phyloP scores from a whole-genome alignment of 352 stramenopile genomes.

The Phytophthora quininea region DNA sequence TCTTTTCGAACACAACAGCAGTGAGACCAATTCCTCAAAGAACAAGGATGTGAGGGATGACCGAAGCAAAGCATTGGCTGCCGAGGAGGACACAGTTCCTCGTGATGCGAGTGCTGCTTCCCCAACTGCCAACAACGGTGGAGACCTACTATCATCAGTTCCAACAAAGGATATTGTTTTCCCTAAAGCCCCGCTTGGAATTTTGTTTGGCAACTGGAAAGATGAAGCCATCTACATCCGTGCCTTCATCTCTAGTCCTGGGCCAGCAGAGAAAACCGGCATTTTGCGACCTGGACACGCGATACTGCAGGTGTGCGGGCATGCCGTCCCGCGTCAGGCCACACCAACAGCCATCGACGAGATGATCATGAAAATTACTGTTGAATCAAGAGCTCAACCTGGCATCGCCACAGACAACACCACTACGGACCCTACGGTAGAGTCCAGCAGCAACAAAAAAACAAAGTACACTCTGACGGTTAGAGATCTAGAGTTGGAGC shows the following conservation, averaged over 20 bases:
- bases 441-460: conserved; percentile 29
- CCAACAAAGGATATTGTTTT: conserved; percentile 67
- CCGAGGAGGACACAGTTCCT: conserved; percentile 27
- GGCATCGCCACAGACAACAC: conserved; percentile 9
- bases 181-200: conserved; percentile 66
- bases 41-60: neutral
- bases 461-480: conserved; percentile 68
- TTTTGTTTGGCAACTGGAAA: conserved; percentile 85
- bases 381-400: conserved; percentile 19
- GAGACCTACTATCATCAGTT: conserved; percentile 24
- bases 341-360: conserved; percentile 65
- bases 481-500: conserved; percentile 81
- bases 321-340: conserved; percentile 60
- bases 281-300: conserved; percentile 67
- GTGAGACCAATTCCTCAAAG: conserved; percentile 1
- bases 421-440: conserved; percentile 6
- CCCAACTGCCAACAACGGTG: conserved; percentile 2
- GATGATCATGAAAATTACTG: conserved; percentile 65
- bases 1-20: conserved; percentile 12
- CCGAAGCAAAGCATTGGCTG: conserved; percentile 6
- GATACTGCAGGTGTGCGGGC: conserved; percentile 78
- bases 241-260: conserved; percentile 80
- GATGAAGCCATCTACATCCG: conserved; percentile 81
- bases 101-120: neutral
- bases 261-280: conserved; percentile 71